These are phyloP conservation scores for Ceriops decandra DNA, from an alignment of 345 rosid genomes.

Conservation along the genomic window DNA sequence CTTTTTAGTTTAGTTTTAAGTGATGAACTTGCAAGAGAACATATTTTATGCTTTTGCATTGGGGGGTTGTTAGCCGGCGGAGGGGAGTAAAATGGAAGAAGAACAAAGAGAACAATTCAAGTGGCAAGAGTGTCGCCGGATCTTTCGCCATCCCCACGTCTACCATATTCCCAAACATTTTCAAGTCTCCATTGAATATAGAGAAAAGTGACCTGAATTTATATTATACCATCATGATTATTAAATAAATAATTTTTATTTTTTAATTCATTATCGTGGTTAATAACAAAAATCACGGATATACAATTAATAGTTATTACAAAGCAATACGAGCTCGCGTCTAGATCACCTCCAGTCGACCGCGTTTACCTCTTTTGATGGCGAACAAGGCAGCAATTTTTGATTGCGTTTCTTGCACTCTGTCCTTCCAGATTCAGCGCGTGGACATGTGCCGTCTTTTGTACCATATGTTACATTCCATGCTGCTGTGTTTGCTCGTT, in stretches of 20 bases:
- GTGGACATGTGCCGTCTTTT: constrained; percentile 15
- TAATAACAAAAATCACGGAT: too few relatives aligned
- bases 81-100: constrained; percentile 15
- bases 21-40: constrained; percentile 4
- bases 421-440: constrained; percentile 28
- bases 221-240: too few relatives aligned
- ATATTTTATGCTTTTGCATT: constrained; percentile 23
- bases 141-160: constrained; percentile 41
- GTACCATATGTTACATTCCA: constrained; percentile 21
- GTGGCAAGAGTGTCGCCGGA: constrained; percentile 44
- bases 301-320: too few relatives aligned
- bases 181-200: not conserved
- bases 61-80: constrained; percentile 57
- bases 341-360: too few relatives aligned
- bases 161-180: constrained; percentile 25
- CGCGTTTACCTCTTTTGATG: too few relatives aligned
- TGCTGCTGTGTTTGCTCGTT: constrained; percentile 18
- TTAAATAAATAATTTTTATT: too few relatives aligned
- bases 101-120: constrained; percentile 1
- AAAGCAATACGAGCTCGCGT: too few relatives aligned
- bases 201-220: not conserved
- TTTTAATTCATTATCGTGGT: too few relatives aligned
- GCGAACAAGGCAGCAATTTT: not conserved
- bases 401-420: constrained; percentile 27
- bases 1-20: constrained; percentile 3